phyloP scores from a whole-genome alignment of 371 early-diverging fungal species.

The Scutellospora calospora region DNA sequence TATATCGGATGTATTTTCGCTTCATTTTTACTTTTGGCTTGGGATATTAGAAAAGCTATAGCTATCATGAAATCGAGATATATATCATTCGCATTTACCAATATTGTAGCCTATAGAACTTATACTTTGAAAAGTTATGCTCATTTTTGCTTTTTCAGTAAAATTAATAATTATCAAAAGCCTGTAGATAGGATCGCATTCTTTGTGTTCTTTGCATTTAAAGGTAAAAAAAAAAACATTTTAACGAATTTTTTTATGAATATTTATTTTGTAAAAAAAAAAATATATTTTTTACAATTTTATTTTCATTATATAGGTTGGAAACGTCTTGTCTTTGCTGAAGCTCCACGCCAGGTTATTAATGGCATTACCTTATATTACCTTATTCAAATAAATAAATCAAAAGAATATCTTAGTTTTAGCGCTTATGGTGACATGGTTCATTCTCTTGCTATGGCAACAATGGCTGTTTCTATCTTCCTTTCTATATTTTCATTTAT shows the following conservation, averaged over 20 bases:
- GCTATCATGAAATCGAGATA: conserved; percentile 73
- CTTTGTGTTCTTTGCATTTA: conserved; percentile 86
- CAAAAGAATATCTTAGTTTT: not conserved
- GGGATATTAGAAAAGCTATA: conserved; percentile 77
- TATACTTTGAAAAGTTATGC: conserved; percentile 68
- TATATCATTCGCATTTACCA: conserved; percentile 82
- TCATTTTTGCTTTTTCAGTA: conserved; percentile 82
- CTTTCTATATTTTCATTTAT: conserved; percentile 69
- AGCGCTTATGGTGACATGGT: not conserved
- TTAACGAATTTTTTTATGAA: not conserved
- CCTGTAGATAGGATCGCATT: conserved; percentile 78
- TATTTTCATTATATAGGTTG: conserved; percentile 62
- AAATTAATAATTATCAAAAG: conserved; percentile 73
- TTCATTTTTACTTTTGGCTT: conserved; percentile 72
- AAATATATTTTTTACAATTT: not conserved
- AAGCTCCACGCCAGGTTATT: conserved; percentile 84
- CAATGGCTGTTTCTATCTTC: conserved; percentile 72
- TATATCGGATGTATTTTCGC: conserved; percentile 74
- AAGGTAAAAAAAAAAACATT: conserved; percentile 58
- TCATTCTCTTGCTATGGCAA: conserved; percentile 15
- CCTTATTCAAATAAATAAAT: conserved; percentile 11
- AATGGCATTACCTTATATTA: conserved; percentile 58
- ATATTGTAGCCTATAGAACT: conserved; percentile 74
- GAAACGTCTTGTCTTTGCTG: conserved; percentile 87
- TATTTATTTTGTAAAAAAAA: not conserved